Evolutionary conservation across 768 basidiomycete genomes (phyloP).

Genomic region (Royoungia palumana): DNA sequence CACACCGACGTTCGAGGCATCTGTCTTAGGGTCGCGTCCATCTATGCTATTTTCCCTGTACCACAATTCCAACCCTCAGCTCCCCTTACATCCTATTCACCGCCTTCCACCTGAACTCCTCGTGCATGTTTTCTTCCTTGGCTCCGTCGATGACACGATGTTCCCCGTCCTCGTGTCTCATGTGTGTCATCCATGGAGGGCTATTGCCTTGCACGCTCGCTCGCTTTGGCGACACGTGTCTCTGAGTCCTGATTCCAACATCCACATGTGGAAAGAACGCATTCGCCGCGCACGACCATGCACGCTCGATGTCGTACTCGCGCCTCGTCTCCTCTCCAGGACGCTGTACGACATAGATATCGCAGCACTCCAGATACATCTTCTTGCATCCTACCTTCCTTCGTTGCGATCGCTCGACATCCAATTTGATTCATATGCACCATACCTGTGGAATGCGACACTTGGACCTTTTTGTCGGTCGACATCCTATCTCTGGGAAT

Average conservation of each 20-base stretch:
- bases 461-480: conserved; percentile 51
- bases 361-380: conserved; percentile 61
- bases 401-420: conserved; percentile 65
- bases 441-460: conserved; percentile 67
- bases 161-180: conserved; percentile 65
- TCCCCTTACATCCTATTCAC: conserved; percentile 49
- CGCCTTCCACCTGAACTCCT: conserved; percentile 63
- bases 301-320: conserved; percentile 57
- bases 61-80: conserved; percentile 16
- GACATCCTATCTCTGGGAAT: conserved; percentile 22
- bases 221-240: conserved; percentile 62
- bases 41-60: conserved; percentile 29
- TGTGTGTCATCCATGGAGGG: conserved; percentile 64
- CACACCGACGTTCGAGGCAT: conserved; percentile 16
- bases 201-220: conserved; percentile 57
- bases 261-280: conserved; percentile 61
- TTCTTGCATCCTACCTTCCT: conserved; percentile 45
- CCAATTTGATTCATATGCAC: conserved; percentile 50
- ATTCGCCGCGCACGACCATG: conserved; percentile 58
- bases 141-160: conserved; percentile 51
- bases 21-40: conserved; percentile 21
- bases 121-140: conserved; percentile 59
- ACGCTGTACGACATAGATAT: conserved; percentile 32
- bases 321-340: conserved; percentile 31
- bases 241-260: conserved; percentile 39